Conservation (phyloP, 2,329 filamentous ascomycete genomes). For the Geosmithia putterillii region DNA sequence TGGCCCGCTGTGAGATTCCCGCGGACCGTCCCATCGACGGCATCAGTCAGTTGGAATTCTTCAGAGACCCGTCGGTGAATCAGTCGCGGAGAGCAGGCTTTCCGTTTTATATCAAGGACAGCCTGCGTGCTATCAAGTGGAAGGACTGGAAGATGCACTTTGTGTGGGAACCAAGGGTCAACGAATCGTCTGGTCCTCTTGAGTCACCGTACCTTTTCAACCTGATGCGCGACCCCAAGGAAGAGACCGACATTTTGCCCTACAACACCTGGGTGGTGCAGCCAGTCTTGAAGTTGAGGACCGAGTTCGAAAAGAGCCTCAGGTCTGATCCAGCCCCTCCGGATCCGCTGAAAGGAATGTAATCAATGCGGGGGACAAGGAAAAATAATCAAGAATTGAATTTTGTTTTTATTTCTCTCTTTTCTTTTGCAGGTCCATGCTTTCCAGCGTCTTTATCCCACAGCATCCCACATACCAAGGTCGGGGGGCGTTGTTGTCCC, state of each 20-base stretch:
- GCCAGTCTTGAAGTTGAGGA: slow-evolving; percentile 13
- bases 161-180: slow-evolving; percentile 21
- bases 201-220: slow-evolving; percentile 21
- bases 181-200: slow-evolving; percentile 14
- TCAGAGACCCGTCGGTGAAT: slow-evolving; percentile 14
- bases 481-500: too few species aligned
- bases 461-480: too few species aligned
- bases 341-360: slow-evolving; percentile 17
- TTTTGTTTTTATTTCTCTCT: too few species aligned
- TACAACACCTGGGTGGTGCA: slow-evolving; percentile 21
- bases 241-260: slow-evolving; percentile 16
- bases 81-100: too few species aligned
- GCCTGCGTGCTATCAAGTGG: slow-evolving; percentile 17
- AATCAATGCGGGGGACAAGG: too few species aligned
- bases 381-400: too few species aligned
- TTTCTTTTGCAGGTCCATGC: too few species aligned
- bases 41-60: slow-evolving; percentile 13
- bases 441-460: too few species aligned
- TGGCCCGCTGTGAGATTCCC: slow-evolving; percentile 9
- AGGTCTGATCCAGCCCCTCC: slow-evolving; percentile 16
- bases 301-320: slow-evolving; percentile 13
- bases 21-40: slow-evolving; percentile 17
- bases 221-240: slow-evolving; percentile 15
- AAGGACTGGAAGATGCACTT: slow-evolving; percentile 22
- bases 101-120: slow-evolving; percentile 20